A percentile compares a stretch with the other conserved stretches of the same genome.
Evolutionary conservation across 148 eudicot genomes (phyloP).

Genomic region (Nyssa sinensis): DNA sequence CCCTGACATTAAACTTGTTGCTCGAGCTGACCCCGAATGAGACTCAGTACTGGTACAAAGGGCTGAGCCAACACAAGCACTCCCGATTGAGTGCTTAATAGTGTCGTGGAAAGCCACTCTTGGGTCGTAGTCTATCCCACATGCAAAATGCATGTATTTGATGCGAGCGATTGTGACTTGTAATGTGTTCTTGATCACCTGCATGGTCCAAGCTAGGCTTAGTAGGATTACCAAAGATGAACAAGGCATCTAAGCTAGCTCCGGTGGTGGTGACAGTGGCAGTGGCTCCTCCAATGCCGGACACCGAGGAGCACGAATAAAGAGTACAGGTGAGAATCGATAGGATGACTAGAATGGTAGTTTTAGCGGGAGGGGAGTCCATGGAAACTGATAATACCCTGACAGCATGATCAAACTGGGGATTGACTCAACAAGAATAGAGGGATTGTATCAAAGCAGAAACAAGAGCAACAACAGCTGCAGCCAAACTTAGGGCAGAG

Average conservation of each 20-base stretch:
- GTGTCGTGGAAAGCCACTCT: slow-evolving; percentile 16
- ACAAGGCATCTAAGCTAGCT: slow-evolving; percentile 11
- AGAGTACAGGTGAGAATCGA: slow-evolving; percentile 9
- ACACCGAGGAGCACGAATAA: slow-evolving; percentile 35
- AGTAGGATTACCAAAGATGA: slow-evolving; percentile 26
- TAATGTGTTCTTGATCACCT: slow-evolving; percentile 50
- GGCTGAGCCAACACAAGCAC: slow-evolving; percentile 49
- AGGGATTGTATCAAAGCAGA: slow-evolving; percentile 41
- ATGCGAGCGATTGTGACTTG: slow-evolving; percentile 48
- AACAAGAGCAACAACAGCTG: slow-evolving; percentile 33
- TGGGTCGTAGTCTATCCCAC: slow-evolving; percentile 24
- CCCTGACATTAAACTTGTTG: slow-evolving; percentile 42
- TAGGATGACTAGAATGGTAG: slow-evolving; percentile 10
- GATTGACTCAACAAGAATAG: slow-evolving; percentile 61
- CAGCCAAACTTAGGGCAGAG: slow-evolving; percentile 39
- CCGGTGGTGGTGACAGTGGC: too few relatives aligned
- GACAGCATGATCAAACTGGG: slow-evolving; percentile 39
- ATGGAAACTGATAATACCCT: slow-evolving; percentile 31
- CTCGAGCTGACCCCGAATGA: slow-evolving; percentile 46
- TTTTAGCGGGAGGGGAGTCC: slow-evolving; percentile 26
- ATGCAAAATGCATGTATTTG: slow-evolving; percentile 41
- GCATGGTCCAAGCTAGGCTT: slow-evolving; percentile 54
- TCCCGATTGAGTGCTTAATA: slow-evolving; percentile 27
- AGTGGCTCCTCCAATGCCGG: slow-evolving; percentile 65
- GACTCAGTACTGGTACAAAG: slow-evolving; percentile 40